Evolutionary conservation across 2,329 filamentous ascomycete species (phyloP), one percentile per base, ranked within the genome.

Genomic region (Torrubiellomyces zombiae): DNA sequence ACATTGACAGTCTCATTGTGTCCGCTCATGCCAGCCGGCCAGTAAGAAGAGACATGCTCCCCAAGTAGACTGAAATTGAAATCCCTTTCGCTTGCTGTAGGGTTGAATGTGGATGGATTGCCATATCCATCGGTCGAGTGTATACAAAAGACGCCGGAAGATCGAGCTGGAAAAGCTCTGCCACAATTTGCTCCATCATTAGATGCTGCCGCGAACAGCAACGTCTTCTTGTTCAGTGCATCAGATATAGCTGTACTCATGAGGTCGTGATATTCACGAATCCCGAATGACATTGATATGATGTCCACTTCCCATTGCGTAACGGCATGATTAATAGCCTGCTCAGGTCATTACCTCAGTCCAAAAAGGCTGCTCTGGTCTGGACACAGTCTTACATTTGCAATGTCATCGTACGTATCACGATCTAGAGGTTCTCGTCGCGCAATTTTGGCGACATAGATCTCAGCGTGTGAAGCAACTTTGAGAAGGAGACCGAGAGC

Each of bases 261-360:
- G 5, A 33, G 23, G 5, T 19, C 15, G 16, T 33, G 14, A 14
- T 19, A 9, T 4, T 31, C 18, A 2, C 28, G 23, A 11, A 40
- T 32, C 2, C 35, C 39, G 20, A 44, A 42, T 2, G 39, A 42
- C 34, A 44, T 39, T 16, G 34, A 36, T n/a, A 43, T 39, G 18
- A 44, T 38, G 18, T 43, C 32, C 1, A 33, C 40, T n/a, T 37
- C 17, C 9, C 28, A 26, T 13, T 34, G 18, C 4, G 34, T 21
- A 2, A 27, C 29, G 3, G 38, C 40, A 29, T 36, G 32, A 3
- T 29, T 16, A 7, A 44, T 40, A 11, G 40, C 39, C 36, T 40
- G n/a, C n/a, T n/a, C n/a, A n/a, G n/a, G n/a, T n/a, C n/a, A n/a
- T n/a, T n/a, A n/a, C n/a, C n/a, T n/a, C n/a, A n/a, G n/a, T n/a